Evolutionary conservation across 345 rosid species (phyloP), one percentile per base, ranked within the genome.

Genomic region (Lenwebbia sp.): DNA sequence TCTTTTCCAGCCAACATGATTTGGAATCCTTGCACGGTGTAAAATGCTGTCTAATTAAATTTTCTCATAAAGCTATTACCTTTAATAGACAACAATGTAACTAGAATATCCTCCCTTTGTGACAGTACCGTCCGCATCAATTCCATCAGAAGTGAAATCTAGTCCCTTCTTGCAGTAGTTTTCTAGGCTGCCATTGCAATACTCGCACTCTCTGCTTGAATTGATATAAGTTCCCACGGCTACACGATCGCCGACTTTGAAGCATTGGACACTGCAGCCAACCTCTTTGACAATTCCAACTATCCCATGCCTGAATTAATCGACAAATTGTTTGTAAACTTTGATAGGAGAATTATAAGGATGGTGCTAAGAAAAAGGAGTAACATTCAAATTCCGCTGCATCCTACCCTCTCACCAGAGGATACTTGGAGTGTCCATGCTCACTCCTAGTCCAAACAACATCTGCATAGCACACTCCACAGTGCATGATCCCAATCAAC

Each of bases 381-480:
- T 60, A 41, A 11, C 40, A 9, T 7, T 82, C 44, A 25, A 41
- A 10, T 74, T 33, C n/a, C 50, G 23, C 83, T n/a, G 81, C 84
- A 60, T 70, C 78, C 78, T 92, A 96, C 99, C 99, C 98, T 22
- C 97, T 98, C 88, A 97, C 93, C 89, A 97, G 49, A 85, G 98
- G 99, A 85, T 96, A 95, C 89, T 86, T 94, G 6, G 97, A 91
- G 87, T 94, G 94, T 33, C 91, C 94, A 83, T 62, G 91, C 86
- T 85, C 58, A 93, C 95, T 95, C 88, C 91, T 89, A 54, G 95
- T 92, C 98, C 98, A 95, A 76, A 89, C 74, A 86, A 93, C 91
- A 92, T 97, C 99, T 84, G 98, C 98, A 89, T 94, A 94, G 89
- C 99, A 97, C 83, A 95, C 88, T 76, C 99, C 98, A 88, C 98